Conservation (phyloP, 2,329 filamentous ascomycete genomes). For the Neofusicoccum sp. region DNA sequence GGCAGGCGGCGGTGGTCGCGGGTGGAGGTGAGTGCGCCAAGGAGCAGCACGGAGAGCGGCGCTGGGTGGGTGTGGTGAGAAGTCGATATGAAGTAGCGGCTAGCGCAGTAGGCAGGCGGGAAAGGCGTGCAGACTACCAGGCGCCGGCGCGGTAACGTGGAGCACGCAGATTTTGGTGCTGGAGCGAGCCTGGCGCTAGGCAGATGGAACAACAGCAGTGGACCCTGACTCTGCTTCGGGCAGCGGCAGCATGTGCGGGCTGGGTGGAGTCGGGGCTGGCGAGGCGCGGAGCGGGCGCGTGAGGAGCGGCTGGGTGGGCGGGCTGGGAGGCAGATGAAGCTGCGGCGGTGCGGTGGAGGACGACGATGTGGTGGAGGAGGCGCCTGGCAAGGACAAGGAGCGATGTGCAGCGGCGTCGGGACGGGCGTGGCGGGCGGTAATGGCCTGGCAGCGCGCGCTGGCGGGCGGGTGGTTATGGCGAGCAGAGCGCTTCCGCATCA, state of each 20-base stretch:
- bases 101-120: constrained; percentile 16
- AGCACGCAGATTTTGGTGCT: constrained; percentile 18
- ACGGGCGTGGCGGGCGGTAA: constrained; percentile 3
- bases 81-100: constrained; percentile 18
- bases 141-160: constrained; percentile 20
- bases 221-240: constrained; percentile 21
- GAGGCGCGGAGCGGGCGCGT: constrained; percentile 5
- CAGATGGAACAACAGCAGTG: background rate
- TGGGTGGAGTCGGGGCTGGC: constrained; percentile 1
- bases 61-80: constrained; percentile 15
- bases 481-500: background rate
- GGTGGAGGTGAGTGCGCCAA: constrained; percentile 20
- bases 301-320: constrained; percentile 1
- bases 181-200: constrained; percentile 11
- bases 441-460: constrained; percentile 1
- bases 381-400: constrained; percentile 16
- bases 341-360: background rate
- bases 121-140: constrained; percentile 19
- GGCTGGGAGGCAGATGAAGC: constrained; percentile 1
- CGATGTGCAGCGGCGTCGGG: constrained; percentile 9
- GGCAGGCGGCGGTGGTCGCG: background rate
- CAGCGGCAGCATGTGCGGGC: constrained; percentile 15
- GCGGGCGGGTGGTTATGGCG: background rate
- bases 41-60: background rate
- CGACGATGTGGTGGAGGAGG: constrained; percentile 5